A percentile compares a stretch with the other conserved stretches of the same genome.
phyloP scores from a whole-genome alignment of 352 stramenopile species.

The Pseudoperonospora humuli region DNA sequence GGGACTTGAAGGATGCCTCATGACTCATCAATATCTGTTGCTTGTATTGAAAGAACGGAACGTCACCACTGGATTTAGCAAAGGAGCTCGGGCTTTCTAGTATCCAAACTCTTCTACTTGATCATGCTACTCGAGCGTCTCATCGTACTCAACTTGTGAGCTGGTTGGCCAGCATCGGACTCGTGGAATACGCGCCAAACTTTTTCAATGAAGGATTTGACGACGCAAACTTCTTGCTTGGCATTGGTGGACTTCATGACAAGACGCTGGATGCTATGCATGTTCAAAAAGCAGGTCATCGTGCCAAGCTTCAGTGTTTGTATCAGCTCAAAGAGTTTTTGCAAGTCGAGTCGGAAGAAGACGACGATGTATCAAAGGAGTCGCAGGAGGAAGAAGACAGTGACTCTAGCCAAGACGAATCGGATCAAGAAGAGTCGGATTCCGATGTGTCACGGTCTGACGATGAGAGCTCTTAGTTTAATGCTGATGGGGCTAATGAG shows the following conservation, averaged over 20 bases:
- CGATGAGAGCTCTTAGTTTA: no score
- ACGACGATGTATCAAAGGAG: slow-evolving; percentile 18
- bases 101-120: slow-evolving; percentile 27
- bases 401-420: slow-evolving; percentile 7
- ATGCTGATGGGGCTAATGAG: slow-evolving; percentile 12
- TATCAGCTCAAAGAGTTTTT: slow-evolving; percentile 64
- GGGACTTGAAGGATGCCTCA: no score
- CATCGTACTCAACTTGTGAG: slow-evolving; percentile 32
- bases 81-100: slow-evolving; percentile 28
- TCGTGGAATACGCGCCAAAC: slow-evolving; percentile 47
- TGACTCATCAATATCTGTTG: no score
- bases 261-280: slow-evolving; percentile 46
- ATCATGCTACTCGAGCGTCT: slow-evolving; percentile 26
- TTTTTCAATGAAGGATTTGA: slow-evolving; percentile 59
- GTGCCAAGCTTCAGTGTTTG: slow-evolving; percentile 43
- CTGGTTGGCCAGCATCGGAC: slow-evolving; percentile 65
- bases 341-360: slow-evolving; percentile 12
- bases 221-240: slow-evolving; percentile 51
- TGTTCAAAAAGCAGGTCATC: slow-evolving; percentile 60
- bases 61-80: slow-evolving; percentile 50
- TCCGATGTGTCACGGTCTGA: no score
- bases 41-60: no score
- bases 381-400: no score
- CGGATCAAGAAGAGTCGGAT: slow-evolving; percentile 14
- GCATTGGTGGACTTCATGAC: slow-evolving; percentile 34